Evolutionary conservation across 2,329 filamentous ascomycete species (phyloP), one percentile per base, ranked within the genome.

Genomic region (Pseudofabraea citricarpa): DNA sequence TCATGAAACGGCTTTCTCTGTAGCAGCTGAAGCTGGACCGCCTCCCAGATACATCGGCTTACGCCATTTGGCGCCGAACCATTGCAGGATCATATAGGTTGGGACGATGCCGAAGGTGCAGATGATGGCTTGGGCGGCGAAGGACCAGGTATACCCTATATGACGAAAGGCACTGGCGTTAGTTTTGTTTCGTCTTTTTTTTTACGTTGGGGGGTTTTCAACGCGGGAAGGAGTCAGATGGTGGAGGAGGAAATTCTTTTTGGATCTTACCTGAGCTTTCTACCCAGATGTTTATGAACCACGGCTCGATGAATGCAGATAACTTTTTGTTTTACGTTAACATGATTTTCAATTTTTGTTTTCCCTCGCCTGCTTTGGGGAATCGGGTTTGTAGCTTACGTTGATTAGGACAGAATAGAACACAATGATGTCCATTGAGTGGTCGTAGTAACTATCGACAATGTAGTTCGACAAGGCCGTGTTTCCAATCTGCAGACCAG

Each of bases 401-500:
- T 77, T 78, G 29, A 77, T 64, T 35, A 75, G 63, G 3, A 77
- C 72, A 6, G 70, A 65, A 53, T 77, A 78, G 53, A 77, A 79
- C 6, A 70, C 74, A 23, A 77, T 66, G 27, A 74, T 64, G 32
- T 71, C 71, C 56, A 74, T 78, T 27, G 71, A 71, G 53, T 79
- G 73, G 13, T 73, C 57, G 0, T 74, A 74, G 54, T 79, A 79
- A 36, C 66, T 66, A 54, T 80, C 76, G 24, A 79, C 68, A 13
- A 79, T 66, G 53, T 79, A 79, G 5, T 68, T 65, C 35, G 67
- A 72, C 8, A 73, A 60, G 2, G 70, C 68, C 0, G 74, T 75
- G 54, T 79, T 80, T 23, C 75, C 75, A 41, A 77, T 71, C 48
- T 80, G 75, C 48, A 78, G 70, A 15, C 75, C 75, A 1, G 72